These are phyloP conservation scores for Pleurotus cornucopiae DNA, from an alignment of 768 basidiomycete genomes.

Conservation along the genomic window DNA sequence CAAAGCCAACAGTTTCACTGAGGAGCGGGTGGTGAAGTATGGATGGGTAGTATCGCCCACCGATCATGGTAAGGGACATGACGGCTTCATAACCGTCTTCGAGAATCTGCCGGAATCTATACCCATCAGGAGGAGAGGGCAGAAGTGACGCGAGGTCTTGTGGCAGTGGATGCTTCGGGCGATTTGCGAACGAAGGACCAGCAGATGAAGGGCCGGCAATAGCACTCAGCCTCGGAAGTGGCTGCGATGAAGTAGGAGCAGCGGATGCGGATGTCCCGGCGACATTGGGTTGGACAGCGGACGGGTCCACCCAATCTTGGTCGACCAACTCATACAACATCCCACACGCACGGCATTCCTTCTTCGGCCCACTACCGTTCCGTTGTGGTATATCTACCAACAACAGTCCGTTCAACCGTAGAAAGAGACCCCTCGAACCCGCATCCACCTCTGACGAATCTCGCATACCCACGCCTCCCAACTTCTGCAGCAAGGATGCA, in stretches of 20 bases:
- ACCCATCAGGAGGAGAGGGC: conserved; percentile 65
- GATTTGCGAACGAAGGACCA: conserved; percentile 5
- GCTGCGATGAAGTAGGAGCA: background rate
- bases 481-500: conserved; percentile 23
- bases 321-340: conserved; percentile 79
- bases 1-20: conserved; percentile 31
- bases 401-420: conserved; percentile 64
- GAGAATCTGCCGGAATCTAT: conserved; percentile 66
- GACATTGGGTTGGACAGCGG: background rate
- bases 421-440: conserved; percentile 61
- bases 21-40: conserved; percentile 66
- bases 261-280: background rate
- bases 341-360: conserved; percentile 68
- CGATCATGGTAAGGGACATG: conserved; percentile 64
- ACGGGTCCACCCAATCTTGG: conserved; percentile 57
- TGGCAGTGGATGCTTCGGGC: conserved; percentile 18
- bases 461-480: conserved; percentile 14
- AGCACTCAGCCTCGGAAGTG: conserved; percentile 4
- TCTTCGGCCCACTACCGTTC: conserved; percentile 35
- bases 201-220: conserved; percentile 8
- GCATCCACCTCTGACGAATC: conserved; percentile 43
- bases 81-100: conserved; percentile 58
- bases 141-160: conserved; percentile 26
- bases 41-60: conserved; percentile 78
- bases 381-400: conserved; percentile 44